Evolutionary conservation across 1,284 basidiomycete species (phyloP).

Genomic region (Singerocomus rubriflavus): DNA sequence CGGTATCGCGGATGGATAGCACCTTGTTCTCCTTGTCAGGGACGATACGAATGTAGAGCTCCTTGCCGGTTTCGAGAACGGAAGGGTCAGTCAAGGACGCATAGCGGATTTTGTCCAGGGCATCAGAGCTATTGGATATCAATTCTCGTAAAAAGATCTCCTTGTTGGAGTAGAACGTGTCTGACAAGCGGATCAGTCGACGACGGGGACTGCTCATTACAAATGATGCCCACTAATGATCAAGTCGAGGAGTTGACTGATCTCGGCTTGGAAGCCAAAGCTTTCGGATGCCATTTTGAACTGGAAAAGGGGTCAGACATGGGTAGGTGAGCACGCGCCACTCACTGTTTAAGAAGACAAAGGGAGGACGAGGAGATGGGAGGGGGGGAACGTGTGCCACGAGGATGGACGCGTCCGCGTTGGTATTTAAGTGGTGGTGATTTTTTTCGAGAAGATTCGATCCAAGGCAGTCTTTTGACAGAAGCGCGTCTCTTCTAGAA

Average conservation of each 20-base stretch:
- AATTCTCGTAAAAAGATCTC: slow-evolving; percentile 97
- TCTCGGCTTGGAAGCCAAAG: slow-evolving; percentile 96
- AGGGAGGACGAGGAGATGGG: slow-evolving; percentile 8
- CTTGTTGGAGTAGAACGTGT: slow-evolving; percentile 99
- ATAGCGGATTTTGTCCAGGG: slow-evolving; percentile 96
- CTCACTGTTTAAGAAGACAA: slow-evolving; percentile 21
- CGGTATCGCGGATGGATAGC: slow-evolving; percentile 91
- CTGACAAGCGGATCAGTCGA: slow-evolving; percentile 37
- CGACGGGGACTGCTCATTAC: neutral
- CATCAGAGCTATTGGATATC: slow-evolving; percentile 92
- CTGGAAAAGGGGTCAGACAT: slow-evolving; percentile 16
- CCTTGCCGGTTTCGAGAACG: slow-evolving; percentile 84
- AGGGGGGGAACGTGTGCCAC: slow-evolving; percentile 6
- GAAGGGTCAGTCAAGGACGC: slow-evolving; percentile 89
- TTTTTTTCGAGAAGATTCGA: slow-evolving; percentile 59
- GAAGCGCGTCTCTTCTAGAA: slow-evolving; percentile 28
- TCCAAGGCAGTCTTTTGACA: slow-evolving; percentile 10
- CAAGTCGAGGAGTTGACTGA: slow-evolving; percentile 89
- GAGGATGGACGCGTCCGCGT: slow-evolving; percentile 17
- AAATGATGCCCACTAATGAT: slow-evolving; percentile 72
- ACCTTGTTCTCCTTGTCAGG: slow-evolving; percentile 97
- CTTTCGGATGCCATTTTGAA: slow-evolving; percentile 71
- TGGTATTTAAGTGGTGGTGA: slow-evolving; percentile 41
- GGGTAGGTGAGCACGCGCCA: neutral
- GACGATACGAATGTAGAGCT: slow-evolving; percentile 88